Evolutionary conservation across 352 stramenopile species (phyloP), one percentile per base, ranked within the genome.

Genomic region (Stramenopiles sp.): DNA sequence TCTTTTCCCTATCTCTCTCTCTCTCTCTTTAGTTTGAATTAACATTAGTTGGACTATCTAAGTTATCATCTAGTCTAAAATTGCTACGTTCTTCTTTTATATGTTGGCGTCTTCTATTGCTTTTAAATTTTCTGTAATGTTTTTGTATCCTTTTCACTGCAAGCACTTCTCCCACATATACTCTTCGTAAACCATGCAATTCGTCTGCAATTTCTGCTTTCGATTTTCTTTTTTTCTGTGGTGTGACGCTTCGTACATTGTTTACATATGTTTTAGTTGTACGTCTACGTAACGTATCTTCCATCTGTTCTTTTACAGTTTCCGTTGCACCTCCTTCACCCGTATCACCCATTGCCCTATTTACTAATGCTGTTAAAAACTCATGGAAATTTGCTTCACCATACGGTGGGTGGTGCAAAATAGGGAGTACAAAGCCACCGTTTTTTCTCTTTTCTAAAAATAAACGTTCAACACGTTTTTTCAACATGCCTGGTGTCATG

Each of bases 371-470:
- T 23, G 20, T 69, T 27, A 69, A 69, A 69, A 69, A 69, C 53
- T 69, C 53, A 27, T 69, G 53, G 53, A 69, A 69, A 27, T 69
- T 69, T 69, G 53, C 53, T 69, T 69, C 53, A 69, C 53, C 53
- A 69, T 69, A 27, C 27, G 53, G 53, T 69, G 53, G 53, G 53
- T 69, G 53, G 53, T 69, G 53, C 20, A 69, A 69, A 23, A 69
- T 27, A 69, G 53, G 53, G 27, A 69, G 53, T 23, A 69, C 53
- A 27, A 69, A 69, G 27, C 20, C 20, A 69, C 27, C 27, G 27
- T 69, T 69, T 69, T 69, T 69, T 69, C 53, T 69, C 53, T 69
- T 69, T 69, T 69, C 53, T 23, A 69, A 27, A 27, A 69, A 69
- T 27, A 69, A 23, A 27, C 53, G 20, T 69, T 69, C 53, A 23